Evolutionary conservation across 768 basidiomycete genomes (phyloP).

Genomic region (Crucibulum laeve): DNA sequence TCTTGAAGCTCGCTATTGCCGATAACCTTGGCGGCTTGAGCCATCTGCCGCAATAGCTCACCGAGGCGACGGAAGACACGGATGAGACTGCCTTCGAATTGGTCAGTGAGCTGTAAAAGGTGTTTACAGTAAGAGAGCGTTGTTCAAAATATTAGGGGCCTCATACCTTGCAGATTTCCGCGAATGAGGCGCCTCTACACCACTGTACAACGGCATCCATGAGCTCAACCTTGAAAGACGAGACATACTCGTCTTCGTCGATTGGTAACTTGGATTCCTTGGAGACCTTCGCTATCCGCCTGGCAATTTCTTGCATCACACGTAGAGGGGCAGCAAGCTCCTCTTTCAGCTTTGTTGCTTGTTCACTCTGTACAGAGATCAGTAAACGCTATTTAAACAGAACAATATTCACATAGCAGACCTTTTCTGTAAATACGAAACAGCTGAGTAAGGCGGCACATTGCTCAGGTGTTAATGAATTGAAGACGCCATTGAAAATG

Average conservation of each 20-base stretch:
- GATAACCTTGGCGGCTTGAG: constrained; percentile 91
- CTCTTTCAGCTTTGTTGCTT: constrained; percentile 81
- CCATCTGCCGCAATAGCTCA: constrained; percentile 95
- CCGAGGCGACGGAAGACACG: constrained; percentile 93
- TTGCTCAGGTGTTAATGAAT: constrained; percentile 83
- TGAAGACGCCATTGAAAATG: constrained; percentile 97
- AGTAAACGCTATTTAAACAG: not conserved
- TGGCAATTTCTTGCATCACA: constrained; percentile 92
- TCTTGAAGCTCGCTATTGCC: constrained; percentile 92
- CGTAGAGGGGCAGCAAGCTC: constrained; percentile 91
- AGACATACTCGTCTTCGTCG: constrained; percentile 92
- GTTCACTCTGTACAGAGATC: constrained; percentile 62
- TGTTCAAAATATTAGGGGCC: not conserved
- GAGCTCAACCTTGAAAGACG: constrained; percentile 96
- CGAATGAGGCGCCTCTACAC: constrained; percentile 97
- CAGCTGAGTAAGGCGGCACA: constrained; percentile 93
- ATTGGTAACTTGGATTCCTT: constrained; percentile 88
- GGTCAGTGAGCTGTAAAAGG: constrained; percentile 73
- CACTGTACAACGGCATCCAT: constrained; percentile 98
- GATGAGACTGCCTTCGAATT: constrained; percentile 96
- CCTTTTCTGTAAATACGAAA: constrained; percentile 98
- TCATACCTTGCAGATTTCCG: constrained; percentile 91
- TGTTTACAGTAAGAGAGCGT: not conserved
- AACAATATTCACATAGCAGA: constrained; percentile 17
- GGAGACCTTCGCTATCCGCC: constrained; percentile 95